Conservation (phyloP, 129 eudicot genomes). For the Artemisia tridentata region DNA sequence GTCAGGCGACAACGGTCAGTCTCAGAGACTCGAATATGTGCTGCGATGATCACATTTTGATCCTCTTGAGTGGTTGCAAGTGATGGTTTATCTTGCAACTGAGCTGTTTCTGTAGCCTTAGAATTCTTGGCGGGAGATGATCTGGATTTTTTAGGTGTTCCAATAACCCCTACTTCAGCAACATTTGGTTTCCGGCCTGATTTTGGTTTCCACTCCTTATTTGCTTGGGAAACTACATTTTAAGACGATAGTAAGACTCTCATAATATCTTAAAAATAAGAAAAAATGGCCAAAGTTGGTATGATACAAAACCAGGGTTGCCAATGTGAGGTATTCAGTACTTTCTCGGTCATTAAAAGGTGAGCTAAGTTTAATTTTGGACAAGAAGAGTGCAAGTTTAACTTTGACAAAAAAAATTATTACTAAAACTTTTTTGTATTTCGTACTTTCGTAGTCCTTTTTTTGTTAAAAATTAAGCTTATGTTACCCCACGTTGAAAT, state of each 20-base stretch:
- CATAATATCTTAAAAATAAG: background rate
- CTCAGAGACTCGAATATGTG: conserved; percentile 87
- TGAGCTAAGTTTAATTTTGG: too few relatives aligned
- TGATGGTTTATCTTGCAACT: conserved; percentile 48
- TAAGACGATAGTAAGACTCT: background rate
- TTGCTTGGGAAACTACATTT: conserved; percentile 63
- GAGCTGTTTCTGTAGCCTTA: conserved; percentile 40
- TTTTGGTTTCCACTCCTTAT: conserved; percentile 97
- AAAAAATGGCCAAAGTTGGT: background rate
- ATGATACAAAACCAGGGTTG: background rate
- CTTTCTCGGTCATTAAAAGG: too few relatives aligned
- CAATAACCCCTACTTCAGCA: conserved; percentile 60
- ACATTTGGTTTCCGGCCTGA: conserved; percentile 53
- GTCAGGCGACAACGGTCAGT: conserved; percentile 61
- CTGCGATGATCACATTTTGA: conserved; percentile 85
- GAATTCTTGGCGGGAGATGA: conserved; percentile 43
- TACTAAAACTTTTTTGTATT: too few relatives aligned
- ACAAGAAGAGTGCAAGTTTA: too few relatives aligned
- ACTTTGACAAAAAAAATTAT: too few relatives aligned
- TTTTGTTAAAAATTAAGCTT: too few relatives aligned
- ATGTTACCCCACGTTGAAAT: too few relatives aligned
- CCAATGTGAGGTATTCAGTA: too few relatives aligned
- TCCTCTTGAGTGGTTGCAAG: conserved; percentile 41
- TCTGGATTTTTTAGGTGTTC: conserved; percentile 54
- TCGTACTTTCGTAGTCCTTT: too few relatives aligned